phyloP scores from a whole-genome alignment of 805 yeast genomes.

The Candida oleophila region DNA sequence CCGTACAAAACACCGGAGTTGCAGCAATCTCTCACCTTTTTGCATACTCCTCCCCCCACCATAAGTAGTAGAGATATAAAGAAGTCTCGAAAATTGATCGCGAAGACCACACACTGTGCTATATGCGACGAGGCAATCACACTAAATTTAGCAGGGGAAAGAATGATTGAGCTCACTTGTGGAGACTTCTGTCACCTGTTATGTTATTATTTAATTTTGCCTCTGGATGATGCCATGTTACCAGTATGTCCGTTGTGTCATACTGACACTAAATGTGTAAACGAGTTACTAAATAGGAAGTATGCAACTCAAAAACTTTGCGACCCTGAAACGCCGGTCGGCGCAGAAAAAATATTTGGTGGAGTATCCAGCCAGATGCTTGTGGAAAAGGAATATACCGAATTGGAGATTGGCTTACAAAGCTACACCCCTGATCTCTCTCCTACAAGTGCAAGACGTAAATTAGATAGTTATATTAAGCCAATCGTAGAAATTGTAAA shows the following conservation, averaged over 20 bases:
- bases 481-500: background rate
- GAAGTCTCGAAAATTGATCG: background rate
- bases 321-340: background rate
- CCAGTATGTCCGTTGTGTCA: constrained; percentile 1
- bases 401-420: constrained; percentile 3
- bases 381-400: background rate
- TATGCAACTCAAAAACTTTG: background rate
- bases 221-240: background rate
- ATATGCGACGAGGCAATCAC: constrained; percentile 4
- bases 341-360: background rate
- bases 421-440: background rate
- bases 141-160: background rate
- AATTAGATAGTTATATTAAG: background rate
- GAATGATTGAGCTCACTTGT: background rate
- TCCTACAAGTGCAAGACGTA: background rate
- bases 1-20: background rate
- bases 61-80: background rate
- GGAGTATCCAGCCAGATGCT: background rate
- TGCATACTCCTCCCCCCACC: background rate
- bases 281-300: background rate
- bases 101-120: background rate
- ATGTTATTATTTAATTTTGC: constrained; percentile 1
- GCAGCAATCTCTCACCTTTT: background rate
- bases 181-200: constrained; percentile 5
- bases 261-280: background rate